phyloP scores from a whole-genome alignment of 164 flowering plant genomes.

The Nymphaea colorata region DNA sequence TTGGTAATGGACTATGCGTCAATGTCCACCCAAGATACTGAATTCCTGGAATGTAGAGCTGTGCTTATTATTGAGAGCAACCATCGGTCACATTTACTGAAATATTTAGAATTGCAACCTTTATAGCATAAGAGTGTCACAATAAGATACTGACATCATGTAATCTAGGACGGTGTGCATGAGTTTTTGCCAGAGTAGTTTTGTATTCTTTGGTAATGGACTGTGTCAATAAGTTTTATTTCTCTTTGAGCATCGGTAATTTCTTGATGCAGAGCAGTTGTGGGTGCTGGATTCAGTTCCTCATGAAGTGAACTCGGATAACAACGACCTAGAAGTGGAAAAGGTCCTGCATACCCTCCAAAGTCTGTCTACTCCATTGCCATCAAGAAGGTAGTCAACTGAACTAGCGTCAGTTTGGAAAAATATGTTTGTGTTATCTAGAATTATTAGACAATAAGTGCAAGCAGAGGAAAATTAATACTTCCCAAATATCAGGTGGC shows the following conservation, averaged over 20 bases:
- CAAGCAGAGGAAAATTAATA: neutral
- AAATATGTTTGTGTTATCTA: neutral
- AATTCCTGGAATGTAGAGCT: too few relatives aligned
- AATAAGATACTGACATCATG: too few relatives aligned
- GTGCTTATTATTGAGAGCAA: too few relatives aligned
- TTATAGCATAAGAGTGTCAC: too few relatives aligned
- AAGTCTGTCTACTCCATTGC: slow-evolving; percentile 53
- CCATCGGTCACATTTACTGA: too few relatives aligned
- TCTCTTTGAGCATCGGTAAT: neutral
- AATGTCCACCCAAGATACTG: too few relatives aligned
- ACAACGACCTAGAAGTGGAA: slow-evolving; percentile 72
- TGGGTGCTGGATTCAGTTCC: slow-evolving; percentile 94
- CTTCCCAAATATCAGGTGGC: slow-evolving; percentile 45
- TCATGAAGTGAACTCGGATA: slow-evolving; percentile 53
- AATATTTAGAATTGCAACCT: too few relatives aligned
- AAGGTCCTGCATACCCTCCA: slow-evolving; percentile 72
- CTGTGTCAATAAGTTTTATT: too few relatives aligned
- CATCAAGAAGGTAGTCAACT: slow-evolving; percentile 54
- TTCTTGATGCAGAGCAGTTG: slow-evolving; percentile 77
- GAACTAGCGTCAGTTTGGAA: neutral
- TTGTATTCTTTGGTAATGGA: neutral
- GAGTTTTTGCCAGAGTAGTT: too few relatives aligned
- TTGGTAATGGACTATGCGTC: neutral
- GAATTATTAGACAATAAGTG: neutral
- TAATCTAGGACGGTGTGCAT: too few relatives aligned